Evolutionary conservation across 2,329 filamentous ascomycete genomes (phyloP).

Genomic region (Penicillium sp.): DNA sequence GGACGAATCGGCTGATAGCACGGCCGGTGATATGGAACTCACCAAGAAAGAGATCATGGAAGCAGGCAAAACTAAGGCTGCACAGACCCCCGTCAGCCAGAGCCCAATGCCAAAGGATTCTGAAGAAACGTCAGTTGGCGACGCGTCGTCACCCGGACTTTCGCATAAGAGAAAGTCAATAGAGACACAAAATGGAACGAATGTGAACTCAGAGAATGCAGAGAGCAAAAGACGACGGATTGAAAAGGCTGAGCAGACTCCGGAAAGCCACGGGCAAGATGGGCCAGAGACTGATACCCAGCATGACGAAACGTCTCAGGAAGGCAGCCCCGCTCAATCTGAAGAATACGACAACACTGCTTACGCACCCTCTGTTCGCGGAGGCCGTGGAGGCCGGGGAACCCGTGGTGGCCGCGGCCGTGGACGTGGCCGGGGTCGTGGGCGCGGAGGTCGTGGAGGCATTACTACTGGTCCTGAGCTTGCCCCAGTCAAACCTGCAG

Average conservation of each 20-base stretch:
- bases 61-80: background rate
- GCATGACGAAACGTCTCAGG: conserved; percentile 21
- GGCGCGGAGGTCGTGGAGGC: conserved; percentile 34
- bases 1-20: conserved; percentile 1
- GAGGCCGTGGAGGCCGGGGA: conserved; percentile 18
- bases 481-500: conserved; percentile 16
- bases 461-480: background rate
- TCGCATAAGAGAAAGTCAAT: conserved; percentile 29
- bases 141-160: conserved; percentile 12
- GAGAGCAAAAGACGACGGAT: conserved; percentile 32
- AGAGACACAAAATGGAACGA: conserved; percentile 21
- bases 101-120: conserved; percentile 1
- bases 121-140: conserved; percentile 1
- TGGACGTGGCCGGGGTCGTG: conserved; percentile 34
- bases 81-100: background rate
- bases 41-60: background rate
- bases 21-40: background rate
- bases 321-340: conserved; percentile 5
- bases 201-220: conserved; percentile 14
- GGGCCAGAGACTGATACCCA: conserved; percentile 19
- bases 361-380: conserved; percentile 3
- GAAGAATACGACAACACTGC: conserved; percentile 1
- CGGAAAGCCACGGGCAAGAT: conserved; percentile 24
- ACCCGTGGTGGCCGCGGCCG: conserved; percentile 27
- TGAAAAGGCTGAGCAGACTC: conserved; percentile 29